Evolutionary conservation across 768 basidiomycete species (phyloP).

Genomic region (Trametes maxima): DNA sequence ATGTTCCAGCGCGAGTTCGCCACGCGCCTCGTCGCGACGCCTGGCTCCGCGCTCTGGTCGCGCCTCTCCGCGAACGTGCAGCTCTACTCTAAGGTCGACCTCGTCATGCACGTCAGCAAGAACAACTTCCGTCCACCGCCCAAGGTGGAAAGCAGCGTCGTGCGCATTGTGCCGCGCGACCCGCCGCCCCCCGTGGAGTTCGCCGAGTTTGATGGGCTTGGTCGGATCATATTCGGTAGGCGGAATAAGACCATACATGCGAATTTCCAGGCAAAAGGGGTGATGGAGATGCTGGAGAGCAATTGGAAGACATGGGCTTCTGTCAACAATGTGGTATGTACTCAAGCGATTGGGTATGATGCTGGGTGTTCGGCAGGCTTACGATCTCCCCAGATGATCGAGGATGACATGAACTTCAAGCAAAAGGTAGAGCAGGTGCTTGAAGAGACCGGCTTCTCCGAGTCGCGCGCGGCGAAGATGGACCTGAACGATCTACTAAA

Average conservation of each 20-base stretch:
- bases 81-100: slow-evolving; percentile 94
- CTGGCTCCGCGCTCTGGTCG: slow-evolving; percentile 88
- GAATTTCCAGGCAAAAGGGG: slow-evolving; percentile 92
- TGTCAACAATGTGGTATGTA: slow-evolving; percentile 69
- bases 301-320: slow-evolving; percentile 95
- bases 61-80: slow-evolving; percentile 96
- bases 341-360: not conserved
- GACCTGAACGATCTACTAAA: slow-evolving; percentile 88
- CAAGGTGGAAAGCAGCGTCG: slow-evolving; percentile 89
- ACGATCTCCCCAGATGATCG: slow-evolving; percentile 53
- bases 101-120: slow-evolving; percentile 94
- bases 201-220: slow-evolving; percentile 96
- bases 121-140: slow-evolving; percentile 98
- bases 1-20: slow-evolving; percentile 99
- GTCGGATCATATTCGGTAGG: slow-evolving; percentile 85
- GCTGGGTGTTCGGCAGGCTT: not conserved
- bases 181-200: slow-evolving; percentile 96
- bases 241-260: slow-evolving; percentile 90
- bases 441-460: slow-evolving; percentile 67
- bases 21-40: slow-evolving; percentile 83
- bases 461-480: slow-evolving; percentile 91
- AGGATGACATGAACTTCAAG: slow-evolving; percentile 72
- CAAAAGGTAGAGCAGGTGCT: slow-evolving; percentile 73
- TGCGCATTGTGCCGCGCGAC: slow-evolving; percentile 88
- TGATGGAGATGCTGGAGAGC: slow-evolving; percentile 90